Percentiles rank a stretch among this genome's conserved stretches.
Conservation (phyloP, 805 yeast genomes). For the Saturnispora serradocipensis region DNA sequence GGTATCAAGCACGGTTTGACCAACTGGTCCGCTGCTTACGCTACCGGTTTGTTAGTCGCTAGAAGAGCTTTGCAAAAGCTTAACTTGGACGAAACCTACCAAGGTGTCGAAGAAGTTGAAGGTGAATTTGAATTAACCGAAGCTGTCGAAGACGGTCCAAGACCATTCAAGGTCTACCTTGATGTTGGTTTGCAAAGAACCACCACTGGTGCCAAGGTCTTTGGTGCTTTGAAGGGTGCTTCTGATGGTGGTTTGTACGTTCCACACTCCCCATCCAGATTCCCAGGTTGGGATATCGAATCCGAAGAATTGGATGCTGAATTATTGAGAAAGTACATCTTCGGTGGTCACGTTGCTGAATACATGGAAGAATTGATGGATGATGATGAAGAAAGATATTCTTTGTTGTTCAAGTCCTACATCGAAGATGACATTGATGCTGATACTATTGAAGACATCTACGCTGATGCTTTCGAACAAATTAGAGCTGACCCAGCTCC, state of each 20-base stretch:
- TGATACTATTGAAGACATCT: slow-evolving; percentile 91
- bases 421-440: slow-evolving; percentile 95
- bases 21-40: slow-evolving; percentile 99
- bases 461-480: slow-evolving; percentile 86
- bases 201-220: slow-evolving; percentile 99
- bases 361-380: slow-evolving; percentile 99
- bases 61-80: slow-evolving; percentile 98
- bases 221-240: slow-evolving; percentile 99
- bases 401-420: slow-evolving; percentile 92
- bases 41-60: slow-evolving; percentile 96
- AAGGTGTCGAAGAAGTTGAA: slow-evolving; percentile 98
- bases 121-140: slow-evolving; percentile 98
- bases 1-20: slow-evolving; percentile 98
- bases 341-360: slow-evolving; percentile 99
- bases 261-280: slow-evolving; percentile 99
- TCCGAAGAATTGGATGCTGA: slow-evolving; percentile 97
- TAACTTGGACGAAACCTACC: slow-evolving; percentile 96
- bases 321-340: slow-evolving; percentile 95
- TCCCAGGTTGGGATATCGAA: slow-evolving; percentile 99
- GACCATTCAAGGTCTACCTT: slow-evolving; percentile 99
- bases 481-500: slow-evolving; percentile 93
- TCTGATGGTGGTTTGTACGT: slow-evolving; percentile 99
- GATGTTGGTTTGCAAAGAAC: slow-evolving; percentile 99
- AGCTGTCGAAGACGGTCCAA: slow-evolving; percentile 99
- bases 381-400: slow-evolving; percentile 99